Evolutionary conservation across 2,329 filamentous ascomycete species (phyloP).

Genomic region (Xylariales sp.): DNA sequence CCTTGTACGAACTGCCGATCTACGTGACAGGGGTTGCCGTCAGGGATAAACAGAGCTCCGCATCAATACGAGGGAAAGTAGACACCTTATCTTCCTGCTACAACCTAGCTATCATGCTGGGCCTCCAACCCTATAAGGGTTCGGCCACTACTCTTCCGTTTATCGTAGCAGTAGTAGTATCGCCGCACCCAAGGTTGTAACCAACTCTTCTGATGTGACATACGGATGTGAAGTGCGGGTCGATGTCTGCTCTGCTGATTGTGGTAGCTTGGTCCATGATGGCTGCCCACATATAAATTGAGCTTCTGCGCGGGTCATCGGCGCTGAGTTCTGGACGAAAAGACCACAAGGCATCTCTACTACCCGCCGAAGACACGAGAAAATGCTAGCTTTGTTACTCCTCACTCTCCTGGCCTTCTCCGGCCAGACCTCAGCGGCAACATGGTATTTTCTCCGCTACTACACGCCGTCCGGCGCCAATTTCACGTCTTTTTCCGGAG

Average conservation of each 20-base stretch:
- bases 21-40: too few species aligned
- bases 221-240: not conserved
- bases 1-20: too few species aligned
- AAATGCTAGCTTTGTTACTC: constrained; percentile 15
- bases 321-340: not conserved
- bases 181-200: not conserved
- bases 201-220: not conserved
- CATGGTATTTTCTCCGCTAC: constrained; percentile 31
- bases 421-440: constrained; percentile 22
- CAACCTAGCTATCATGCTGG: not conserved
- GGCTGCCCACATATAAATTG: not conserved
- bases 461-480: constrained; percentile 27
- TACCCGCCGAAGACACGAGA: constrained; percentile 1
- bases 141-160: constrained; percentile 1
- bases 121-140: not conserved
- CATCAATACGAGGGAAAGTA: not conserved
- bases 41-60: not conserved
- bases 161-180: not conserved
- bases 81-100: constrained; percentile 1
- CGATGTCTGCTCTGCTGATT: not conserved
- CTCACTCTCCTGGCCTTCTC: constrained; percentile 21
- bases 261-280: not conserved
- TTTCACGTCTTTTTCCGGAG: constrained; percentile 28
- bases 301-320: not conserved
- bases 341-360: not conserved